These are phyloP conservation scores for Rhodotorula taiwanensis DNA, from an alignment of 768 basidiomycete species.

Conservation along the genomic window DNA sequence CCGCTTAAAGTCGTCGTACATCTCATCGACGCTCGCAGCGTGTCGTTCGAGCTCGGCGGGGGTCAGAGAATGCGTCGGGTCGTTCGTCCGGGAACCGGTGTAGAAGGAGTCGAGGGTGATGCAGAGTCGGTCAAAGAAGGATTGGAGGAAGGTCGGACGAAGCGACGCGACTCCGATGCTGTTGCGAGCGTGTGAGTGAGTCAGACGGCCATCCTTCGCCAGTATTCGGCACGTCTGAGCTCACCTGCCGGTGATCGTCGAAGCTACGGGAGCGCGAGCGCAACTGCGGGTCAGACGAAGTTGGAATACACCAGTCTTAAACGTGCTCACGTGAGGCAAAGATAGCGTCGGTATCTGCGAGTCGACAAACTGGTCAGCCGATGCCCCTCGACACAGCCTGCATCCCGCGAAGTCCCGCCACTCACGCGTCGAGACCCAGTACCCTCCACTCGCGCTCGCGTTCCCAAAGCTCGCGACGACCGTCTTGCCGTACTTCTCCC, in stretches of 20 bases:
- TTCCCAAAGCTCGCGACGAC: slow-evolving; percentile 41
- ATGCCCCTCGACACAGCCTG: background rate
- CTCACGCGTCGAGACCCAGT: slow-evolving; percentile 32
- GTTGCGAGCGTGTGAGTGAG: background rate
- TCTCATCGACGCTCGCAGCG: slow-evolving; percentile 34
- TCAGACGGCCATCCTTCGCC: background rate
- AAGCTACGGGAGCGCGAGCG: slow-evolving; percentile 9
- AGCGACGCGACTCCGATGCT: slow-evolving; percentile 39
- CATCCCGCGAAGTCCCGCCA: background rate
- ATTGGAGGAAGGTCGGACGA: slow-evolving; percentile 38
- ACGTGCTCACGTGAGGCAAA: slow-evolving; percentile 38
- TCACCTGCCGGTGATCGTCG: slow-evolving; percentile 39
- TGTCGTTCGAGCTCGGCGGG: slow-evolving; percentile 32
- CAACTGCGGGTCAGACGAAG: background rate
- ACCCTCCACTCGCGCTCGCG: slow-evolving; percentile 39
- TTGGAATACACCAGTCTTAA: background rate
- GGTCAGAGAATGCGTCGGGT: slow-evolving; percentile 29
- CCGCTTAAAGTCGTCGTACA: slow-evolving; percentile 40
- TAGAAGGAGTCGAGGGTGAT: slow-evolving; percentile 39
- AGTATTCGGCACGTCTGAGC: too few relatives aligned
- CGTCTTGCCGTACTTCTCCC: slow-evolving; percentile 37
- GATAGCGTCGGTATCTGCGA: slow-evolving; percentile 36
- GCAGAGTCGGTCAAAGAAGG: slow-evolving; percentile 41
- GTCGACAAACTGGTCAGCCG: background rate
- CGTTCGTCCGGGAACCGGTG: slow-evolving; percentile 34